Evolutionary conservation across 352 stramenopile genomes (phyloP), one percentile per base, ranked within the genome.

Genomic region (Halophytophthora batemanensis): DNA sequence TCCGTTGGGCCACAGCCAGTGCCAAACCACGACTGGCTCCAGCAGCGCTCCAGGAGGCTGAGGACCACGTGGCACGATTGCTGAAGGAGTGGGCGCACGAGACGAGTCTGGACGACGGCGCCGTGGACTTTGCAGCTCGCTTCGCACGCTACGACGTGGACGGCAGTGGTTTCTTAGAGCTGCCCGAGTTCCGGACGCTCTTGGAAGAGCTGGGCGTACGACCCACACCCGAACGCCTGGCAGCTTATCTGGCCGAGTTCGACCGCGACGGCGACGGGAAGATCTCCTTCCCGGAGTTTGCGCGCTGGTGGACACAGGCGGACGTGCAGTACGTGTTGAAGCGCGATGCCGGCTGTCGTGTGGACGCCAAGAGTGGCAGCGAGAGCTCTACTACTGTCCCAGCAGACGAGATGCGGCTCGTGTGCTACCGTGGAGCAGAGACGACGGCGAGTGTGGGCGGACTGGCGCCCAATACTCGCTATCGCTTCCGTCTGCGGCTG

Each of bases 231-330:
- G 90, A 96, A 53, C 80, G 85, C 18, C 71, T 97, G 28, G 70
- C 72, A 17, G 72, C 80, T n/a, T 96, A 95, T 38, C 73, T 96
- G 50, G 66, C 69, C 28, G 82, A 83, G 39, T 92, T 97, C 28
- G 87, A 96, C 41, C 61, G 66, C 4, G 74, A 96, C 55, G 61
- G 68, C 12, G 82, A 96, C 55, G 89, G 85, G 45, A 82, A 77
- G 43, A 83, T 98, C 31, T 93, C 81, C 28, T 95, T 92, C 41
- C 37, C 74, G 2, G 83, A 97, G 58, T 97, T 98, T 45, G 80
- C 77, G 33, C 56, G 62, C 15, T 97, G 91, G 90, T 98, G 91
- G 91, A 88, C 64, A 42, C 69, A 76, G 6, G 56, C 75, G 0
- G 77, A 91, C 39, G 80, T 93, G 2, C 77, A 87, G 35, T 96